A percentile compares a stretch with the other conserved stretches of the same genome.
These are phyloP conservation scores for Canavalia ensiformis DNA, from an alignment of 306 rosid species.

Conservation along the genomic window DNA sequence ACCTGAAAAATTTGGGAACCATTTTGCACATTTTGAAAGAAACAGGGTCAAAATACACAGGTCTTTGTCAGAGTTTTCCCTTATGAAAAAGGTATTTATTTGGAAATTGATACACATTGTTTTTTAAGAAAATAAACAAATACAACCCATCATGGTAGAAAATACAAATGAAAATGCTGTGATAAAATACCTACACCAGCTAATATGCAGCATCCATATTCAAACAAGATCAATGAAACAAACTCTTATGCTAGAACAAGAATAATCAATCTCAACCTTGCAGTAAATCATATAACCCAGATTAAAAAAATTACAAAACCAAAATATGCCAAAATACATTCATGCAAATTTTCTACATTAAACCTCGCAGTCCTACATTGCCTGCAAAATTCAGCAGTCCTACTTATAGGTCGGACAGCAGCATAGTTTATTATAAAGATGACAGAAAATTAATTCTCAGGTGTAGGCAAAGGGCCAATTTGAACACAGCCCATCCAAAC, in stretches of 20 bases:
- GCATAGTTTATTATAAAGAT: not conserved
- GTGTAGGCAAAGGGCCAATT: too few species aligned
- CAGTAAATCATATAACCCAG: not conserved
- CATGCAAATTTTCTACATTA: not conserved
- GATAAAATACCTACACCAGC: not conserved
- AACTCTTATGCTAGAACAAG: not conserved
- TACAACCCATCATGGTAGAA: slow-evolving; percentile 9
- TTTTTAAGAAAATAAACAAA: slow-evolving; percentile 22
- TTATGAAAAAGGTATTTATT: slow-evolving; percentile 8
- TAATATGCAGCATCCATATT: not conserved
- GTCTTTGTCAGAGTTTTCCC: not conserved
- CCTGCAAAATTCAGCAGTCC: slow-evolving; percentile 8
- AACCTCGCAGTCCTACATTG: not conserved
- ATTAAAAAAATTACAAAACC: slow-evolving; percentile 13
- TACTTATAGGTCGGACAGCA: not conserved
- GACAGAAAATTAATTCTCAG: too few species aligned
- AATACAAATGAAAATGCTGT: slow-evolving; percentile 9
- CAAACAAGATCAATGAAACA: slow-evolving; percentile 18
- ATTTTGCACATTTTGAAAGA: too few species aligned
- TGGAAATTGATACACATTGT: slow-evolving; percentile 15
- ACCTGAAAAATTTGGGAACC: too few species aligned
- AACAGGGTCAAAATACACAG: too few species aligned
- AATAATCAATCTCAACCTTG: not conserved
- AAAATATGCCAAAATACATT: not conserved
- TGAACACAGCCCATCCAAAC: too few species aligned